Conservation (phyloP, 768 basidiomycete species). For the Suillus subaureus region DNA sequence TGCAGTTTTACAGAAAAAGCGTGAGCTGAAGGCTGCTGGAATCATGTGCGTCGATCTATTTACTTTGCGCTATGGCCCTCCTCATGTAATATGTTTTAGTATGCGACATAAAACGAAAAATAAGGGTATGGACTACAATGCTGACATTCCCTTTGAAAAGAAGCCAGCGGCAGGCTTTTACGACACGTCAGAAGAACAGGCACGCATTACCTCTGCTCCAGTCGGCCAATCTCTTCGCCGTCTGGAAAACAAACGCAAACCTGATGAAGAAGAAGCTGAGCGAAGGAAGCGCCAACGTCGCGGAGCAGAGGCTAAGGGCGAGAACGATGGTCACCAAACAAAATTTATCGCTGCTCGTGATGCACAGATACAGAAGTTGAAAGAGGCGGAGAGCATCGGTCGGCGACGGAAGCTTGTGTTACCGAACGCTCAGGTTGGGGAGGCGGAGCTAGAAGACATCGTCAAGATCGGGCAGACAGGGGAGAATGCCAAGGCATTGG, state of each 20-base stretch:
- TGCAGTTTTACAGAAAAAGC: constrained; percentile 95
- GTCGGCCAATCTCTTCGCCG: constrained; percentile 89
- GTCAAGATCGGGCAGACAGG: constrained; percentile 96
- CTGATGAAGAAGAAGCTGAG: constrained; percentile 92
- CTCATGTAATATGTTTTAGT: constrained; percentile 38
- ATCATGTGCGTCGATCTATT: constrained; percentile 70
- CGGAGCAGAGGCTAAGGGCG: constrained; percentile 61
- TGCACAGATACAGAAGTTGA: constrained; percentile 96
- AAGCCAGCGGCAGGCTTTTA: constrained; percentile 95
- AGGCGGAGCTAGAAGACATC: constrained; percentile 94
- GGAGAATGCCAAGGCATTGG: constrained; percentile 85
- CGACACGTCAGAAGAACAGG: constrained; percentile 93
- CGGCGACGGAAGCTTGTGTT: constrained; percentile 82
- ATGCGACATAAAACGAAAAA: constrained; percentile 94
- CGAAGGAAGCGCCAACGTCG: constrained; percentile 87
- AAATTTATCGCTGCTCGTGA: constrained; percentile 97
- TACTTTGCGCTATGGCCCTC: constrained; percentile 3
- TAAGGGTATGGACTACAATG: constrained; percentile 99
- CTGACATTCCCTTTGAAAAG: constrained; percentile 99
- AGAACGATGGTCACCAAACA: constrained; percentile 67
- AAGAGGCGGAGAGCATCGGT: constrained; percentile 95
- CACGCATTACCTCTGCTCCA: constrained; percentile 82
- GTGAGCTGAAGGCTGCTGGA: constrained; percentile 96
- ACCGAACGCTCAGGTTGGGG: constrained; percentile 91
- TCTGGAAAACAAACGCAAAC: constrained; percentile 94